These are phyloP conservation scores for Rosa lucieae DNA, from an alignment of 306 rosid species.

Conservation along the genomic window DNA sequence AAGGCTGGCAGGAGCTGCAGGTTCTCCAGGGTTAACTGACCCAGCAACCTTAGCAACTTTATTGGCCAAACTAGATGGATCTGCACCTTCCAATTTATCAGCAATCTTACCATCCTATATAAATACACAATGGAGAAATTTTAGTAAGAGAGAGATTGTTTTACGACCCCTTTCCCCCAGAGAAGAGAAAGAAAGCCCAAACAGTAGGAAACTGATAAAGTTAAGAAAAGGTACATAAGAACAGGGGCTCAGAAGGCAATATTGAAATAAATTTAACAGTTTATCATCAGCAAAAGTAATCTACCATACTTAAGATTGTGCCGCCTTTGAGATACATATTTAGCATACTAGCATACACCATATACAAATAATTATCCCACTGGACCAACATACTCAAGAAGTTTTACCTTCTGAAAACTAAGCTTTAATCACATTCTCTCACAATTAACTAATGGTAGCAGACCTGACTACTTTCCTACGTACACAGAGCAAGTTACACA, in stretches of 20 bases:
- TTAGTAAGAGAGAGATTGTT: neutral
- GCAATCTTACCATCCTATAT: constrained; percentile 78
- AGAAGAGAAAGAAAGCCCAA: neutral
- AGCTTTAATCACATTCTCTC: neutral
- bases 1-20: constrained; percentile 92
- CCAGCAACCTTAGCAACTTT: constrained; percentile 89
- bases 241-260: neutral
- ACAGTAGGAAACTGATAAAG: neutral
- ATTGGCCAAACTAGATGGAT: constrained; percentile 97
- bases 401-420: neutral
- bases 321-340: neutral
- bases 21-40: constrained; percentile 57
- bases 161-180: neutral
- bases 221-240: neutral
- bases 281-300: neutral
- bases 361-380: neutral
- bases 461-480: neutral
- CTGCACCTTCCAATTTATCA: constrained; percentile 94
- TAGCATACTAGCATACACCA: neutral
- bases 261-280: neutral
- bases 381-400: neutral
- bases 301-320: neutral
- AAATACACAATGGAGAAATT: neutral
- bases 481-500: neutral
- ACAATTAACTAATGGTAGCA: neutral